Conservation (phyloP, 345 rosid species). For the Limnanthes douglasii region DNA sequence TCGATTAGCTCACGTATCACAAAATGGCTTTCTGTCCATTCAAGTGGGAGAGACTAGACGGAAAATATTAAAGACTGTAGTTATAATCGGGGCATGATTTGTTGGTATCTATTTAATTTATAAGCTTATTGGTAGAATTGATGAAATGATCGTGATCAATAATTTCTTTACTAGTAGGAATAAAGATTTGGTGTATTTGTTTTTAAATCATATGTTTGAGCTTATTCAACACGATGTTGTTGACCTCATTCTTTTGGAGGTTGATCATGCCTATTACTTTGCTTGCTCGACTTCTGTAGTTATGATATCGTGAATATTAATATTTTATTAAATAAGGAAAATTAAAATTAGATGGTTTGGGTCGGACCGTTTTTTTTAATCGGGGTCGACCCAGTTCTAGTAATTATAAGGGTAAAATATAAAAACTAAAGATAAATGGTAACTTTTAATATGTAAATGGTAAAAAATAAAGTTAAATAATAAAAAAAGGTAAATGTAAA, state of each 20-base stretch:
- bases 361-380: no score
- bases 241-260: slow-evolving; percentile 89
- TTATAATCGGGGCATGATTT: slow-evolving; percentile 93
- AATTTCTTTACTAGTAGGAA: slow-evolving; percentile 95
- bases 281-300: slow-evolving; percentile 99
- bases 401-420: no score
- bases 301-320: no score
- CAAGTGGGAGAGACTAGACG: slow-evolving; percentile 59
- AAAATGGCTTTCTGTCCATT: slow-evolving; percentile 14
- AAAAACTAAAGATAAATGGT: no score
- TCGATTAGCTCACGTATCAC: slow-evolving; percentile 6
- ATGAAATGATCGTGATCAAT: slow-evolving; percentile 89
- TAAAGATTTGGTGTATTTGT: slow-evolving; percentile 70
- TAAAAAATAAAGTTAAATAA: no score
- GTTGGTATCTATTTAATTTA: slow-evolving; percentile 96
- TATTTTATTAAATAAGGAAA: no score
- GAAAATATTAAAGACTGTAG: slow-evolving; percentile 62
- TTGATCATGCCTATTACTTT: slow-evolving; percentile 95
- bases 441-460: no score
- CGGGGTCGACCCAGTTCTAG: no score
- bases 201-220: slow-evolving; percentile 80
- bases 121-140: slow-evolving; percentile 74
- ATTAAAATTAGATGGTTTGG: no score
- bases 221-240: slow-evolving; percentile 94
- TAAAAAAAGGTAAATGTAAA: no score